These are phyloP conservation scores for Pestalotiopsis fici DNA, from an alignment of 2,329 filamentous ascomycete genomes.

Conservation along the genomic window DNA sequence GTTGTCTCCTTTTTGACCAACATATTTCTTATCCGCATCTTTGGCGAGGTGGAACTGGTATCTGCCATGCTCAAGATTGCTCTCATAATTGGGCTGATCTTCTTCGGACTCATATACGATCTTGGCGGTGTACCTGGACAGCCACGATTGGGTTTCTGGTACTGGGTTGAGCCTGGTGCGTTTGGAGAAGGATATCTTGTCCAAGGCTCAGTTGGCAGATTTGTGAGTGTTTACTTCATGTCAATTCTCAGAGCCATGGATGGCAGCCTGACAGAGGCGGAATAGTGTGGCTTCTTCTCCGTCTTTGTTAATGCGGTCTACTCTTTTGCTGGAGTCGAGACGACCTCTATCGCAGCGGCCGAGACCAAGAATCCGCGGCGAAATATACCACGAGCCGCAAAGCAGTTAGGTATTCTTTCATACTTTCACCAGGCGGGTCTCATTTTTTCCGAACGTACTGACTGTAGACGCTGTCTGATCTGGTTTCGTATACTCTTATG, in stretches of 20 bases:
- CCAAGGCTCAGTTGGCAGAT: slow-evolving; percentile 29
- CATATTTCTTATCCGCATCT: slow-evolving; percentile 6
- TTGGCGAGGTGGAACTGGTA: slow-evolving; percentile 10
- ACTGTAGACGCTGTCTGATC: background rate
- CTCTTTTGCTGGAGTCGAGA: slow-evolving; percentile 29
- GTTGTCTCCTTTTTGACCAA: background rate
- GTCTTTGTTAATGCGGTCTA: slow-evolving; percentile 30
- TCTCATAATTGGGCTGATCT: slow-evolving; percentile 50
- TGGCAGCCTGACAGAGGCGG: background rate
- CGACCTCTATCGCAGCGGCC: slow-evolving; percentile 36
- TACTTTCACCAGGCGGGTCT: background rate
- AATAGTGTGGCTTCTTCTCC: slow-evolving; percentile 31
- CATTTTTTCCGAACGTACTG: background rate
- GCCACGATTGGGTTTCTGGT: slow-evolving; percentile 50
- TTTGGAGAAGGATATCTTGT: slow-evolving; percentile 42
- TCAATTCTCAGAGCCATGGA: background rate
- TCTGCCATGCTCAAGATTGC: slow-evolving; percentile 12
- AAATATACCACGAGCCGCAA: slow-evolving; percentile 34
- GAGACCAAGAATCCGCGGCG: slow-evolving; percentile 37
- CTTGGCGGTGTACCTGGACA: slow-evolving; percentile 50
- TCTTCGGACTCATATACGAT: slow-evolving; percentile 47
- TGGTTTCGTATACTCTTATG: background rate
- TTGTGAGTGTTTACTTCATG: slow-evolving; percentile 21
- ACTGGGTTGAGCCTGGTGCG: slow-evolving; percentile 51
- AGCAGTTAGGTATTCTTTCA: background rate